These are phyloP conservation scores for Chrysopogon serrulatus DNA, from an alignment of 176 grass and related monocot genomes.

Conservation along the genomic window DNA sequence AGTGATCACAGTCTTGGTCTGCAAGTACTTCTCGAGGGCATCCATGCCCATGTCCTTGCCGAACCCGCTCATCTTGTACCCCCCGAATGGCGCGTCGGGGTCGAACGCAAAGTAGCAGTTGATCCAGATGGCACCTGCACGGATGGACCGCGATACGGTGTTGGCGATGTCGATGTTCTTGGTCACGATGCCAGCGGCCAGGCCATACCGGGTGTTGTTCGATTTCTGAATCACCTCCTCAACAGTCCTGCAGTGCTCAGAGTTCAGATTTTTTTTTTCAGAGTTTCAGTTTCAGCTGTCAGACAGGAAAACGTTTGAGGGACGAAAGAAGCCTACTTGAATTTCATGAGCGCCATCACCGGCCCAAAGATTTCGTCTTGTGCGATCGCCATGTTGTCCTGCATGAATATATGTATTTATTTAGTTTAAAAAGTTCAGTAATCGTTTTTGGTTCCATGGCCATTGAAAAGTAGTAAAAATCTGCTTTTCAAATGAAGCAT, in stretches of 20 bases:
- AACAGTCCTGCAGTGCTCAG: constrained; percentile 41
- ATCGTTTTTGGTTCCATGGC: background rate
- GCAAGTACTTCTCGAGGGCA: constrained; percentile 69
- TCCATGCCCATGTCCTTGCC: constrained; percentile 83
- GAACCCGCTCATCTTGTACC: constrained; percentile 79
- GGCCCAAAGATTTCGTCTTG: constrained; percentile 76
- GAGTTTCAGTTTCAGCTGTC: background rate
- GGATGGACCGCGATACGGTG: constrained; percentile 54
- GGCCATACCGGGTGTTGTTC: constrained; percentile 70
- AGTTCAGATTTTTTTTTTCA: background rate
- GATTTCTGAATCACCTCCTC: constrained; percentile 79
- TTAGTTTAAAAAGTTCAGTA: background rate
- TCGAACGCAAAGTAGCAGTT: constrained; percentile 81
- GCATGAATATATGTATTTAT: background rate
- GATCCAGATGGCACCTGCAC: constrained; percentile 59
- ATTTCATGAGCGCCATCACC: constrained; percentile 72
- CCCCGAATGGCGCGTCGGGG: constrained; percentile 48
- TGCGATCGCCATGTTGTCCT: constrained; percentile 65
- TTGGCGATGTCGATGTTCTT: constrained; percentile 69
- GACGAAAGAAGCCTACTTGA: constrained; percentile 44
- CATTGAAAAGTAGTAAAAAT: background rate
- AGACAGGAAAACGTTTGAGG: background rate
- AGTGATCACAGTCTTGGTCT: constrained; percentile 62
- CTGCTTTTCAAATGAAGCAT: background rate
- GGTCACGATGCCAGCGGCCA: constrained; percentile 64